A percentile compares a stretch with the other conserved stretches of the same genome.
phyloP scores from a whole-genome alignment of 2,329 filamentous ascomycete species.

The Xylaria hypoxylon region DNA sequence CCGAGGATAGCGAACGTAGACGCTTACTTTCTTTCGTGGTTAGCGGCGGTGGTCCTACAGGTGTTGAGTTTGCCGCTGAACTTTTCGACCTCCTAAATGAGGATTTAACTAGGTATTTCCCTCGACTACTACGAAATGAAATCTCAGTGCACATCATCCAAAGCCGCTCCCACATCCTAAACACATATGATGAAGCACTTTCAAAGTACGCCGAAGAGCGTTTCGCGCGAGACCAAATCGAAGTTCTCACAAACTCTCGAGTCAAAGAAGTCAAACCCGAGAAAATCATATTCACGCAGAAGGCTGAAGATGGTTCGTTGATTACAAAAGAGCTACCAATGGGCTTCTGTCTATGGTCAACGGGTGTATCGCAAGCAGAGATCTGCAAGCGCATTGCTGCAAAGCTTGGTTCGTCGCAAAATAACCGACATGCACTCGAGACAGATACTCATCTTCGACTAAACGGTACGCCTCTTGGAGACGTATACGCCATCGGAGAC shows the following conservation, averaged over 20 bases:
- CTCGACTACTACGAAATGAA: slow-evolving; percentile 91
- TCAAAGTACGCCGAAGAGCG: slow-evolving; percentile 92
- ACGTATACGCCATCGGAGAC: slow-evolving; percentile 96
- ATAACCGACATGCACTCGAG: slow-evolving; percentile 90
- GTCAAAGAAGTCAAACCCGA: slow-evolving; percentile 89
- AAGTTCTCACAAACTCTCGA: slow-evolving; percentile 90
- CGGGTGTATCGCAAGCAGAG: slow-evolving; percentile 87
- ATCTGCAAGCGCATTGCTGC: slow-evolving; percentile 81
- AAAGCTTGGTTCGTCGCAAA: slow-evolving; percentile 81
- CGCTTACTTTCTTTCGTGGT: slow-evolving; percentile 95
- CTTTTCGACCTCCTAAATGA: slow-evolving; percentile 97
- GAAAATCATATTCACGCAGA: slow-evolving; percentile 89
- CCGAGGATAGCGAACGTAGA: slow-evolving; percentile 85
- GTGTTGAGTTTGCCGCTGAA: slow-evolving; percentile 97
- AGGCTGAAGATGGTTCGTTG: slow-evolving; percentile 75
- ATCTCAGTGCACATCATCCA: slow-evolving; percentile 98
- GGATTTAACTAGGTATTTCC: slow-evolving; percentile 85
- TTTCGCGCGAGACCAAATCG: slow-evolving; percentile 90
- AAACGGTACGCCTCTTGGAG: slow-evolving; percentile 87
- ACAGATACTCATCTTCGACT: slow-evolving; percentile 94
- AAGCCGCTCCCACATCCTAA: slow-evolving; percentile 92
- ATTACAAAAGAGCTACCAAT: slow-evolving; percentile 94
- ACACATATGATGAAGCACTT: slow-evolving; percentile 96
- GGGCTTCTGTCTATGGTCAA: slow-evolving; percentile 98
- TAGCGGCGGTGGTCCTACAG: slow-evolving; percentile 93